Evolutionary conservation across 2,329 filamentous ascomycete genomes (phyloP).

Genomic region (Gaeumannomyces sp.): DNA sequence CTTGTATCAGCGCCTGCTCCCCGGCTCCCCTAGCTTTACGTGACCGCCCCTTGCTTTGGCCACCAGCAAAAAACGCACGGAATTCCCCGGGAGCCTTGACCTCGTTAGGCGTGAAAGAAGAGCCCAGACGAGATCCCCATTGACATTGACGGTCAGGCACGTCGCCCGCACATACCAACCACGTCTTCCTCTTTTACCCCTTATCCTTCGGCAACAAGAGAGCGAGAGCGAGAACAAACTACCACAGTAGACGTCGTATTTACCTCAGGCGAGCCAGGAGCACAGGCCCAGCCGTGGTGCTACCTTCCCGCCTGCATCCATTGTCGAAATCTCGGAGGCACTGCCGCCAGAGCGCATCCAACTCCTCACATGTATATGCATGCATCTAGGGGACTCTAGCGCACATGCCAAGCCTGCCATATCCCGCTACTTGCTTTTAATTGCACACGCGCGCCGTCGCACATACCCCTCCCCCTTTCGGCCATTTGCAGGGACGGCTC

Average conservation of each 20-base stretch:
- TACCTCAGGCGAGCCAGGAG: background rate
- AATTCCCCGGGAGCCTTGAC: background rate
- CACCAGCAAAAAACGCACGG: no score
- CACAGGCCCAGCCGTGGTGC: background rate
- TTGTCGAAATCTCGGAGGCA: background rate
- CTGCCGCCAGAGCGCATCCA: background rate
- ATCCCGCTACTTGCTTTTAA: background rate
- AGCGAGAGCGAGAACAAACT: background rate
- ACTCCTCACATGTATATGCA: no score
- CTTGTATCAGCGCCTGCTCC: background rate
- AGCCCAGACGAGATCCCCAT: no score
- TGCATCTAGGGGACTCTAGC: no score
- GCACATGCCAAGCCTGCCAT: background rate
- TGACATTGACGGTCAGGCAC: no score
- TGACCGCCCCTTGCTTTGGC: background rate
- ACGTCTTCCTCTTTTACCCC: no score
- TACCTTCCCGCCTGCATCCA: background rate
- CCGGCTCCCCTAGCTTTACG: background rate
- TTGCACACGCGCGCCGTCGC: background rate
- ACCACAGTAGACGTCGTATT: background rate
- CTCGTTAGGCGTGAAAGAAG: background rate
- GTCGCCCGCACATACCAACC: no score
- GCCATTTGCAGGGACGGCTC: background rate
- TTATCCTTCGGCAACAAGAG: no score
- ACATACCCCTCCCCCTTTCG: background rate